Base-by-base conservation (phyloP, 2,329 filamentous ascomycete genomes). In the Trichophyton schoenleinii region DNA sequence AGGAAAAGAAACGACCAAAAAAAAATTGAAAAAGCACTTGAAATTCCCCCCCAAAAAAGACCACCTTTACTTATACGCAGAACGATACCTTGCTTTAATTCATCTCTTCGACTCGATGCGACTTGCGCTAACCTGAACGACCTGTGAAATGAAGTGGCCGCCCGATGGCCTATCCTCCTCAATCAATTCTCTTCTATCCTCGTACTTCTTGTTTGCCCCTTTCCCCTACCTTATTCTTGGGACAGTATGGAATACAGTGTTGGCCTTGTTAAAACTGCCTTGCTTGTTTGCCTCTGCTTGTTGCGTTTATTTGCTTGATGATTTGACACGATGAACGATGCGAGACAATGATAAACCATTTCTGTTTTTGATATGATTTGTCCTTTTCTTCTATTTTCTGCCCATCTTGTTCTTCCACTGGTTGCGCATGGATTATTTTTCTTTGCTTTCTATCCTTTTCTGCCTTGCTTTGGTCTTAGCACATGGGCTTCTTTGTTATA, bases 251-350 rank as follows among this genome's bases (percentile, higher is more conserved):
- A 53, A 53, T 53, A n/a, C 49, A 53, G 49, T n/a, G 49, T 53
- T 34, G 22, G 28, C 15, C 28, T 28, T 25, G 22, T 53, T 53
- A 53, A 53, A 53, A 31, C 8, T 22, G 9, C 31, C 22, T 7
- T 38, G 9, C 34, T 38, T 38, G 9, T 38, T 38, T 9, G 11
- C 11, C 34, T 18, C 5, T 41, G 34, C 15, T 25, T 44, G 31
- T 11, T 41, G 18, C 53, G n/a, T 38, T 58, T 41, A 31, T 15
- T 41, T 58, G 9, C 55, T 7, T 58, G 34, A 58, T 41, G 55
- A 58, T 31, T 34, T 53, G 55, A 58, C 28, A 58, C 38, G 55
- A 58, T 42, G 38, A 58, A 58, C 28, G 55, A 58, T 58, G 55
- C 55, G 55, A 58, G 55, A 22, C 55, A 58, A 58, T 20, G 31